Evolutionary conservation across 2,329 filamentous ascomycete species (phyloP), one percentile per base, ranked within the genome.

Genomic region (Beauveria medogensis): DNA sequence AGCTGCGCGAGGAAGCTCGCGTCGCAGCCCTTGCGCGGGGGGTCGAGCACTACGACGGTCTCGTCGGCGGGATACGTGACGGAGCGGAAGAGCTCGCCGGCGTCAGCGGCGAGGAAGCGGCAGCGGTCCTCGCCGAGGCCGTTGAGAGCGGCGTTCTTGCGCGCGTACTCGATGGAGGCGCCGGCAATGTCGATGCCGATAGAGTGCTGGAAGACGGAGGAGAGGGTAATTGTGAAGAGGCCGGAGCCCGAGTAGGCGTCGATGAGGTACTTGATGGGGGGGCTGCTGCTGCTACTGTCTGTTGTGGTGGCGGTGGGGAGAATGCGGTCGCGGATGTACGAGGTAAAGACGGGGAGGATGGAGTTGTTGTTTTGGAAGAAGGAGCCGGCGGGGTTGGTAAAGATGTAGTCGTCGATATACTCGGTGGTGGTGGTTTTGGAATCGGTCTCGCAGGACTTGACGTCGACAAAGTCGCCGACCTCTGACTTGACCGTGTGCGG

Each of bases 291-390:
- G 34, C 34, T 60, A 3, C 80, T 75, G 0, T 86, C 86, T 3
- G 48, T 67, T 18, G 47, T 67, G 55, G 72, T 67, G 40, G 68
- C 61, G 3, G 80, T 75, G 0, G 86, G 87, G 2, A 92, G 79
- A 69, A 93, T 89, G 73, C 89, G 84, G 43, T 89, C 81, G 64
- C 91, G 89, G 71, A 97, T 90, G 78, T 95, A 96, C 66, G 85
- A 82, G 16, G 92, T 96, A 75, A 97, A 96, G 18, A 79, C 77
- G 34, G 90, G 86, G 26, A 99, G 87, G 75, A 99, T 97, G 60
- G 92, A 95, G 80, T 97, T 97, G 82, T 99, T 99, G 81, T 99
- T 99, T 72, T 99, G 94, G 83, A 99, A 99, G 79, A 99, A 99
- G 57, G 91, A 86, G 63, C 92, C 92, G 12, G 94, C 94, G 3